Percentiles rank a stretch among this genome's conserved stretches.
These are phyloP conservation scores for Usnea hakonensis DNA, from an alignment of 495 filamentous ascomycete species.

Conservation along the genomic window DNA sequence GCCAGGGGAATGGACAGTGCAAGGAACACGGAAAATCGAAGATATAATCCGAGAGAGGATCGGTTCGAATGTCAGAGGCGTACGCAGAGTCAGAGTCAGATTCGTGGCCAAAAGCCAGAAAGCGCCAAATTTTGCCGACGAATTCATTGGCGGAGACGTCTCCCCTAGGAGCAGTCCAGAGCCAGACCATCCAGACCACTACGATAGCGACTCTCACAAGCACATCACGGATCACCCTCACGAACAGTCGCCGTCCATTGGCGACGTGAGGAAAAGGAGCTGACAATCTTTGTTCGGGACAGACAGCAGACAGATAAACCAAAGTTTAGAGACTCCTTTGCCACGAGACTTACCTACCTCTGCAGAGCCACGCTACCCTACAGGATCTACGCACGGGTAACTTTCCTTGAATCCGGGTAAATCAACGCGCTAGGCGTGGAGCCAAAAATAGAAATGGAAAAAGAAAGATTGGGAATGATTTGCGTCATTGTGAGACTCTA, in stretches of 20 bases:
- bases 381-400: slow-evolving; percentile 1
- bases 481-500: not conserved
- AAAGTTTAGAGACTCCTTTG: not conserved
- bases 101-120: slow-evolving; percentile 61
- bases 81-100: slow-evolving; percentile 69
- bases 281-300: not conserved
- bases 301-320: not conserved
- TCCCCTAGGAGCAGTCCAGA: slow-evolving; percentile 58
- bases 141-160: slow-evolving; percentile 66
- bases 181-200: slow-evolving; percentile 47
- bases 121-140: slow-evolving; percentile 53
- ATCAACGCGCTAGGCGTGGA: not conserved
- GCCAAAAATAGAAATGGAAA: no score
- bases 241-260: slow-evolving; percentile 18
- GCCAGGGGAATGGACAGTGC: slow-evolving; percentile 62
- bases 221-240: slow-evolving; percentile 36
- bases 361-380: no score
- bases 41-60: slow-evolving; percentile 59
- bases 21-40: slow-evolving; percentile 60
- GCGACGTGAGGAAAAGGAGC: slow-evolving; percentile 24
- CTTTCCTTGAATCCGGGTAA: slow-evolving; percentile 2
- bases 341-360: no score
- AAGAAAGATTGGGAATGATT: not conserved
- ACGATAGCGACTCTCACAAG: slow-evolving; percentile 31
- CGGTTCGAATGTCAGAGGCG: slow-evolving; percentile 68